Evolutionary conservation across 1,284 basidiomycete species (phyloP), one percentile per base, ranked within the genome.

Genomic region (Cryptococcus neoformans): DNA sequence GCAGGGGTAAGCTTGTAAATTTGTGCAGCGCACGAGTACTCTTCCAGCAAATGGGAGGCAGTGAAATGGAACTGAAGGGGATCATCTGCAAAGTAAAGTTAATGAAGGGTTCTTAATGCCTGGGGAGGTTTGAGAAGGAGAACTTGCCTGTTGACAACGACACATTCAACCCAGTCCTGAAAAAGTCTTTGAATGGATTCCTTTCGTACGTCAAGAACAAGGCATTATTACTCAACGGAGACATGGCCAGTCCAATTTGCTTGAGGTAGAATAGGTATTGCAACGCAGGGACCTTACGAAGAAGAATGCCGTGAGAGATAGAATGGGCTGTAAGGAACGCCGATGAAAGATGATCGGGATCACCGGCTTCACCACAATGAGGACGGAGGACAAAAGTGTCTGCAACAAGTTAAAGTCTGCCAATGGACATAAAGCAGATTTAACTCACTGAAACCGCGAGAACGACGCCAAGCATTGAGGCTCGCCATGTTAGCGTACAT

Each of bases 241-340:
- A 94, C 96, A 99, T 99, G 6, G 96, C 95, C 16, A 99, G 84
- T 6, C 93, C 94, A 59, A 97, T 96, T 78, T 96, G 93, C 78
- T 91, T 93, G 62, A 97, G 81, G 76, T 99, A 99, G 80, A 94
- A 99, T 10, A 95, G 83, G 70, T 95, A 95, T 66, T 83, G 82
- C 40, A 83, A 79, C 0, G 93, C 94, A 0, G 95, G 96, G 1
- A 99, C 95, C 77, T 99, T 99, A 61, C 96, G 88, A 10, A 99
- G 83, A 21, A 98, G 81, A 73, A 99, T 99, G 42, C 96, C 96
- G 73, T 99, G 96, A 12, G 95, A 97, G 74, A 99, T 99, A 0
- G 94, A 98, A 73, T 99, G 95, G 4, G 94, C 89, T 0, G 92
- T 93, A 34, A 99, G 83, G 83, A 92, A 99, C 1, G 95, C 90